Conservation (phyloP, 331 rosid species). For the Telfairia occidentalis region DNA sequence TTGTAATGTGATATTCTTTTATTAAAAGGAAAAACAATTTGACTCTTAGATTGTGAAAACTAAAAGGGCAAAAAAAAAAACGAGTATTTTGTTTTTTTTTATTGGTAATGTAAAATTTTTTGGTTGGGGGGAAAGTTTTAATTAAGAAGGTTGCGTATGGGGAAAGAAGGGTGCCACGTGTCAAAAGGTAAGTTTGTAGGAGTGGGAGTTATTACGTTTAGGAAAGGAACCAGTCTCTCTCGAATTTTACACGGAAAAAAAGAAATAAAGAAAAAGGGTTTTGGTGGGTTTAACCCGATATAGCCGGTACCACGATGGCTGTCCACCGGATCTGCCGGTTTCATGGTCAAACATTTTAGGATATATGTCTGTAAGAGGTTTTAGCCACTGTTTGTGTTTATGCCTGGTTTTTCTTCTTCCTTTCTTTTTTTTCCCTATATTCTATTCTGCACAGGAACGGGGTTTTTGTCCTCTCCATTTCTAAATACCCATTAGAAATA, state of each 20-base stretch:
- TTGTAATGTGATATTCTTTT: too few relatives aligned
- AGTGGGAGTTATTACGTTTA: conserved; percentile 4
- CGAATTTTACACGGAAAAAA: neutral
- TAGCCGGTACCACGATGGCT: conserved; percentile 9
- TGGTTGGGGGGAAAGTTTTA: neutral
- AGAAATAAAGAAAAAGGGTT: neutral
- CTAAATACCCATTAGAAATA: too few relatives aligned
- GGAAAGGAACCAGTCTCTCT: conserved; percentile 1
- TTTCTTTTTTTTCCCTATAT: too few relatives aligned
- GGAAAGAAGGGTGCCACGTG: neutral
- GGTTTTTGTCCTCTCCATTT: neutral
- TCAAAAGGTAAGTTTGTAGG: neutral
- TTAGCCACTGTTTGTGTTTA: conserved; percentile 11
- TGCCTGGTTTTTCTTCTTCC: neutral
- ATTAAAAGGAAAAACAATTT: too few relatives aligned
- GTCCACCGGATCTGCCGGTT: neutral
- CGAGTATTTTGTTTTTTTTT: too few relatives aligned
- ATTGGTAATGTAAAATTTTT: too few relatives aligned
- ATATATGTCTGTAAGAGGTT: conserved; percentile 14
- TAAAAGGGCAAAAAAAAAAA: too few relatives aligned
- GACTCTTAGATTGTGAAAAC: too few relatives aligned
- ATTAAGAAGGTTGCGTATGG: neutral
- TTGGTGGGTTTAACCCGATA: conserved; percentile 15
- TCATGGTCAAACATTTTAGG: conserved; percentile 12
- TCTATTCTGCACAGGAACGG: neutral